Conservation (phyloP, 2,329 filamentous ascomycete species). For the Gnomoniopsis sp. region DNA sequence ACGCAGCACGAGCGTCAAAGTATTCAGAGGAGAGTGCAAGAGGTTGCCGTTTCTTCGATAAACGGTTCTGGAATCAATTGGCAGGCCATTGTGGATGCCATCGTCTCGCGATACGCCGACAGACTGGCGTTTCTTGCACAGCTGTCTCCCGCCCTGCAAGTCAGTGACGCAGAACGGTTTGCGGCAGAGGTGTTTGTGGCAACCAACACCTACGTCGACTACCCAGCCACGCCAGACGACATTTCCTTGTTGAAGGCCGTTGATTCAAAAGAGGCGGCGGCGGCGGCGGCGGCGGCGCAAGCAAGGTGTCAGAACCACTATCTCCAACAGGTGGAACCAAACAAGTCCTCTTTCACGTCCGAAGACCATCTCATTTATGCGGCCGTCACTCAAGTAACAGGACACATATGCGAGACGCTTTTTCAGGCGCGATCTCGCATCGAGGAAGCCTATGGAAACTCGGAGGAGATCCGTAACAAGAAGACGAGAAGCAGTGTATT, state of each 20-base stretch:
- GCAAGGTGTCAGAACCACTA: background rate
- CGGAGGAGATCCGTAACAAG: background rate
- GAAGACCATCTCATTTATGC: background rate
- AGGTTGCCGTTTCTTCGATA: background rate
- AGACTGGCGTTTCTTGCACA: slow-evolving; percentile 35
- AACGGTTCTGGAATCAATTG: slow-evolving; percentile 47
- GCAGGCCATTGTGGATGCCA: slow-evolving; percentile 64
- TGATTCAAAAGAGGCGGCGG: background rate
- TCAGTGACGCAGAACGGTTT: background rate
- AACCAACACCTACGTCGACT: background rate
- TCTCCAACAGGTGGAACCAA: background rate
- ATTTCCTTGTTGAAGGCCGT: background rate
- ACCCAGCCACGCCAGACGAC: background rate
- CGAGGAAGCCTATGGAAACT: background rate
- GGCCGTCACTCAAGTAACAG: background rate
- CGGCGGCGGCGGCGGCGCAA: background rate
- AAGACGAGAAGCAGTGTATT: background rate
- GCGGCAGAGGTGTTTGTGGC: background rate
- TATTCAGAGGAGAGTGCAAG: background rate
- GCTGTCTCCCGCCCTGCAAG: background rate
- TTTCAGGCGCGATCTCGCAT: background rate
- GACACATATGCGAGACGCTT: background rate
- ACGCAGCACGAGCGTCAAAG: background rate
- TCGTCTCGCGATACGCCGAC: slow-evolving; percentile 58
- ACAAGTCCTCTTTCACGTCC: background rate